Evolutionary conservation across 2,329 filamentous ascomycete species (phyloP).

Genomic region (Huntiella omanensis): DNA sequence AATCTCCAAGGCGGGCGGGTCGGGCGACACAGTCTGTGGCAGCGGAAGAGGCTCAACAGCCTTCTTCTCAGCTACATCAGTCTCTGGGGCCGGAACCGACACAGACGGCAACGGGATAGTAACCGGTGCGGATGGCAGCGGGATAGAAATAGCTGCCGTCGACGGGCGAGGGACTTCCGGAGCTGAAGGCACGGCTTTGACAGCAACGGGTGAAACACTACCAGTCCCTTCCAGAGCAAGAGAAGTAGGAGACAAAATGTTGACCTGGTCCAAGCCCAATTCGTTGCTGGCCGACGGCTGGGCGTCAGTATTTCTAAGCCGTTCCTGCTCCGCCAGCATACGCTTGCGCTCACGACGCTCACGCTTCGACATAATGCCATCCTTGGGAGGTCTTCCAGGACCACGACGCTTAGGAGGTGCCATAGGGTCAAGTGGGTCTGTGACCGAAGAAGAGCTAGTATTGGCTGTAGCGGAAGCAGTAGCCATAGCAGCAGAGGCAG

Average conservation of each 20-base stretch:
- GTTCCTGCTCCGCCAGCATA: slow-evolving; percentile 21
- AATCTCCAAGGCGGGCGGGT: not conserved
- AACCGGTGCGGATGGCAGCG: not conserved
- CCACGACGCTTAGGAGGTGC: slow-evolving; percentile 37
- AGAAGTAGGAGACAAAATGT: not conserved
- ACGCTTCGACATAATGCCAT: slow-evolving; percentile 66
- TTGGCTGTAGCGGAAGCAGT: not conserved
- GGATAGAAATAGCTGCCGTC: not conserved
- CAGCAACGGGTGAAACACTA: not conserved
- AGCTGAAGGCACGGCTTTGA: not conserved
- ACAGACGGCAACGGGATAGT: not conserved
- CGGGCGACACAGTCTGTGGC: not conserved
- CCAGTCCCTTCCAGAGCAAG: not conserved
- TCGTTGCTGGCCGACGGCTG: not conserved
- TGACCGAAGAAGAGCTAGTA: not conserved
- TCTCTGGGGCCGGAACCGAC: not conserved
- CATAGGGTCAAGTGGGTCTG: slow-evolving; percentile 1
- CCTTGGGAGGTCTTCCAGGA: slow-evolving; percentile 64
- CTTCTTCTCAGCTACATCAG: not conserved
- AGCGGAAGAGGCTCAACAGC: not conserved
- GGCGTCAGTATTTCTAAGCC: slow-evolving; percentile 9
- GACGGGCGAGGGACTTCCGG: no score
- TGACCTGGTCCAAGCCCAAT: not conserved
- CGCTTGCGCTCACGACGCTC: slow-evolving; percentile 48
- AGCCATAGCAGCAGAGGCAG: not conserved